Percentiles rank a stretch among this genome's conserved stretches.
These are phyloP conservation scores for Aureoboletus auriporus DNA, from an alignment of 768 basidiomycete genomes.

Conservation along the genomic window DNA sequence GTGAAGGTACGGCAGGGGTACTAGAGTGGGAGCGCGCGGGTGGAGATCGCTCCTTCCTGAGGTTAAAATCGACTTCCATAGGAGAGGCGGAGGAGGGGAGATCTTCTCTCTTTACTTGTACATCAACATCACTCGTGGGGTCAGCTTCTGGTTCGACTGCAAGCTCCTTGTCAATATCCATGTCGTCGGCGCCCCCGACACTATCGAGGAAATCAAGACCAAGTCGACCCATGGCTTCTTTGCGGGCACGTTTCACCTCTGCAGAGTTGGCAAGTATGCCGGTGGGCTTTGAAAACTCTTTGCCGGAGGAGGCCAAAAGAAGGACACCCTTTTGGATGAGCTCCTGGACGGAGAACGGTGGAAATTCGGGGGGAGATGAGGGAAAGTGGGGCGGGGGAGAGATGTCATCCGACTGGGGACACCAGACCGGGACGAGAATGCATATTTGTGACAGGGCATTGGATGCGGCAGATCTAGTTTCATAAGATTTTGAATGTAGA, in stretches of 20 bases:
- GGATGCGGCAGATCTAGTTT: slow-evolving; percentile 88
- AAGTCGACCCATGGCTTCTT: slow-evolving; percentile 83
- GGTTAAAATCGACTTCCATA: slow-evolving; percentile 42
- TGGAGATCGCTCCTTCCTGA: slow-evolving; percentile 37
- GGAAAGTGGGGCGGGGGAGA: slow-evolving; percentile 26
- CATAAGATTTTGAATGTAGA: slow-evolving; percentile 87
- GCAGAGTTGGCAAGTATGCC: slow-evolving; percentile 68
- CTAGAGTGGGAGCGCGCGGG: slow-evolving; percentile 42
- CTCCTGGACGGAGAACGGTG: slow-evolving; percentile 71
- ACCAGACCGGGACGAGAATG: slow-evolving; percentile 78
- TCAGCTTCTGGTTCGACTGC: slow-evolving; percentile 54
- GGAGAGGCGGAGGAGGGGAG: slow-evolving; percentile 33
- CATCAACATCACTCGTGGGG: slow-evolving; percentile 39
- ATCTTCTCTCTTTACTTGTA: slow-evolving; percentile 38
- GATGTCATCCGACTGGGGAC: slow-evolving; percentile 30
- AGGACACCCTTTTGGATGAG: slow-evolving; percentile 73
- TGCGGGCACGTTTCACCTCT: slow-evolving; percentile 83
- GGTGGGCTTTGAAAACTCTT: slow-evolving; percentile 77
- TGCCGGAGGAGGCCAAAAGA: slow-evolving; percentile 88
- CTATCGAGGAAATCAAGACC: slow-evolving; percentile 83
- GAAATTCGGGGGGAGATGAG: slow-evolving; percentile 51
- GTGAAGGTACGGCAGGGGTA: slow-evolving; percentile 46
- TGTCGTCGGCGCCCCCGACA: slow-evolving; percentile 67
- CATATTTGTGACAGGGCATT: slow-evolving; percentile 87
- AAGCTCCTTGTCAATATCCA: slow-evolving; percentile 84